Evolutionary conservation across 768 basidiomycete genomes (phyloP), one percentile per base, ranked within the genome.

Genomic region (Leccinum truebloodii): DNA sequence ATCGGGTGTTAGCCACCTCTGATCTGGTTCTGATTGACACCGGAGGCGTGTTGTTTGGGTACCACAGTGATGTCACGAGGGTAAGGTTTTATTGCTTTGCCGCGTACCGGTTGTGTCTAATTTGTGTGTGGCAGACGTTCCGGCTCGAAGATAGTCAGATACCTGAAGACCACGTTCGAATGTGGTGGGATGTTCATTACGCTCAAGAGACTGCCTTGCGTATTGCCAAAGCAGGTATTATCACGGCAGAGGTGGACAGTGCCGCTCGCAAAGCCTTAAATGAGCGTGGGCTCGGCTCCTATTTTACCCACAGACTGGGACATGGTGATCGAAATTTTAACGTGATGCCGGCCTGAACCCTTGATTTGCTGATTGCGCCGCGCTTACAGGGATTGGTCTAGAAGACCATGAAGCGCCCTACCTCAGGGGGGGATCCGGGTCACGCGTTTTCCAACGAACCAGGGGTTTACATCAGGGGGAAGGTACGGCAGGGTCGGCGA

Each of bases 361-460:
- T 51, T 63, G 59, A 57, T 61, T 61, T 35, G 69, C 51, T 22
- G 64, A 57, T 57, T 50, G 49, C 49, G 24, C 20, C 24, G n/a
- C 20, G 18, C 28, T 34, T 22, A 35, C 56, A 90, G 92, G 92
- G 2, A 94, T 95, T 34, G 92, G 92, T 3, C 75, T 95, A 4
- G 90, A 94, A 73, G 87, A 81, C 8, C 94, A 95, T 64, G 92
- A 95, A 73, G 78, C 81, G 7, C 92, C 92, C 1, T 94, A 93
- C 71, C 78, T 95, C 20, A 83, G 83, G 52, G 89, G 88, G n/a
- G 85, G 86, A 16, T 87, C 83, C 32, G 67, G 91, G 91, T 1
- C 86, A 92, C 67, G 81, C 88, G 0, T 94, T 94, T 75, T 92
- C 90, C 7, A 80, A 94, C 67, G 92, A 95, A 71, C 93, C 92